Evolutionary conservation across 2,329 filamentous ascomycete species (phyloP), one percentile per base, ranked within the genome.

Genomic region (Hawksworthiomyces lignivorus): DNA sequence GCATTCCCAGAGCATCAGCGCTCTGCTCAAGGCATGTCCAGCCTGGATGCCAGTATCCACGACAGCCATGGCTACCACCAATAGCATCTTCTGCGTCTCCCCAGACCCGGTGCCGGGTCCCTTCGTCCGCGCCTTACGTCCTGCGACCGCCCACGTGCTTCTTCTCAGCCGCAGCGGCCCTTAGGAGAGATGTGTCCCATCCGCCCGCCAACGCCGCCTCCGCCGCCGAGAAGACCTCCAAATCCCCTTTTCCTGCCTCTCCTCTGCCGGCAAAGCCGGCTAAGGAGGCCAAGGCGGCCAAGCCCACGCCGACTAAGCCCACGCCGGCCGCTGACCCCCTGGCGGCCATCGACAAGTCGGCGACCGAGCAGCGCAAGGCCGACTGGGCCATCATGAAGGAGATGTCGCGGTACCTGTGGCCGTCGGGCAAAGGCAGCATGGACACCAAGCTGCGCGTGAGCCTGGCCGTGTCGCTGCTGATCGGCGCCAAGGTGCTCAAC

Each of bases 371-470:
- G 72, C 80, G 92, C 54, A 94, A 89, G 65, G 90, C 89, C 8
- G 92, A 98, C 58, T 96, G 90, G 90, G 89, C 89, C 36, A 98
- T 98, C 52, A 92, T 98, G 72, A 94, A 85, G 65, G 90, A 98
- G 62, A 97, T 98, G 90, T 82, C 84, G 46, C 82, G 82, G 48
- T 98, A 98, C 62, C 69, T 98, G 18, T 98, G 92, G 92, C 92
- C 92, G 18, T 94, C 92, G 68, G 80, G 89, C 60, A 94, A 92
- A 68, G 80, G 89, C 61, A 86, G 84, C 57, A 62, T 85, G 55
- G 81, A 81, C 42, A 94, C 88, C 4, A 87, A 94, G 59, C 66
- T 89, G 48, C 81, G 92, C 48, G 92, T 98, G 26, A 77, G 84
- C 10, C 66, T 94, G 36, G 88, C 90, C n/a, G 74, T 98, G 4